Evolutionary conservation across 441 rosid genomes (phyloP).

Genomic region (Geranium incanum): DNA sequence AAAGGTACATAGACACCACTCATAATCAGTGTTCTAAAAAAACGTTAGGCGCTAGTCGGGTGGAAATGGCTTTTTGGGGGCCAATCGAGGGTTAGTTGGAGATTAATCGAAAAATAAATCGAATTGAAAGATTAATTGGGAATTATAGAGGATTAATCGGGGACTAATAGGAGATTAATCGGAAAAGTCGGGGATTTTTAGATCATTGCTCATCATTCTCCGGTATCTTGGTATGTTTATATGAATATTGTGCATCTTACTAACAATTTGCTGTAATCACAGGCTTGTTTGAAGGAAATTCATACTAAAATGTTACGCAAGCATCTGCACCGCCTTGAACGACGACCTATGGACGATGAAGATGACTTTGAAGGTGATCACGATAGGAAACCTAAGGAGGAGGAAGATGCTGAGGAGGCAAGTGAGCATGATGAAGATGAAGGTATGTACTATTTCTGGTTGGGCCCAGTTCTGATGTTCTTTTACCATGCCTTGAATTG

Average conservation of each 20-base stretch:
- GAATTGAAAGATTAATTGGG: too few relatives aligned
- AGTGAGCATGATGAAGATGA: constrained; percentile 35
- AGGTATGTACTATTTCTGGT: constrained; percentile 25
- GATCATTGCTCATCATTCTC: constrained; percentile 6
- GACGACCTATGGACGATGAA: constrained; percentile 40
- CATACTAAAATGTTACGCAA: constrained; percentile 73
- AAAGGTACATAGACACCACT: constrained; percentile 39
- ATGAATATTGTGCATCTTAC: constrained; percentile 17
- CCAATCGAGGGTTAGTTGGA: too few relatives aligned
- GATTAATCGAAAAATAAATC: too few relatives aligned
- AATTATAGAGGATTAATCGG: too few relatives aligned
- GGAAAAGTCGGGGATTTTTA: too few relatives aligned
- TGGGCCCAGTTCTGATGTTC: constrained; percentile 11
- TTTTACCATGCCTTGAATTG: constrained; percentile 4
- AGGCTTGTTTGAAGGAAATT: constrained; percentile 92
- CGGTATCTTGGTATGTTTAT: constrained; percentile 6
- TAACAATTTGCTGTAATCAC: constrained; percentile 23
- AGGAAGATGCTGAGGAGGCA: constrained; percentile 22
- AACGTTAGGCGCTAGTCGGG: too few relatives aligned
- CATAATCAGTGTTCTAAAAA: neutral
- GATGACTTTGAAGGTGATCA: constrained; percentile 38
- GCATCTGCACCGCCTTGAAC: constrained; percentile 74
- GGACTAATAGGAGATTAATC: too few relatives aligned
- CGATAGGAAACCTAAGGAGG: constrained; percentile 35
- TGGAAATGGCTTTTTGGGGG: too few relatives aligned